Percentiles rank a stretch among this genome's conserved stretches.
Conservation (phyloP, 345 rosid species). For the Eutrema japonicum region DNA sequence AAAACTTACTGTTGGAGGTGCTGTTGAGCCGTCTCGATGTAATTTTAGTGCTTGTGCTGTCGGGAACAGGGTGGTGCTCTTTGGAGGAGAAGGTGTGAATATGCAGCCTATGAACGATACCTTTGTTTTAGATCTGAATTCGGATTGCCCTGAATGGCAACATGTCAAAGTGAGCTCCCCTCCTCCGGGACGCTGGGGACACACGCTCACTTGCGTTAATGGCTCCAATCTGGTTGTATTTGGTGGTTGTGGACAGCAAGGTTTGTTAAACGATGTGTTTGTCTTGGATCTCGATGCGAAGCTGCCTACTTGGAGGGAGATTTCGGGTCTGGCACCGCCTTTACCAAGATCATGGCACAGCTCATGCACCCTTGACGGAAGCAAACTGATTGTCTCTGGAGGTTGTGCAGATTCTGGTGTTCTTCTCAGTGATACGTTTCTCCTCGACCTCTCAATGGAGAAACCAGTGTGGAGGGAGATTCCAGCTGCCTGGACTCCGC, state of each 20-base stretch:
- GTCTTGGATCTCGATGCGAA: constrained; percentile 82
- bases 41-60: constrained; percentile 92
- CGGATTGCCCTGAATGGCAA: constrained; percentile 80
- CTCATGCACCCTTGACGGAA: constrained; percentile 93
- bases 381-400: constrained; percentile 83
- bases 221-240: constrained; percentile 84
- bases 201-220: constrained; percentile 78
- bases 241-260: constrained; percentile 93
- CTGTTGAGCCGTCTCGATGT: constrained; percentile 88
- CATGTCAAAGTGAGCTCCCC: constrained; percentile 88
- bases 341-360: constrained; percentile 94
- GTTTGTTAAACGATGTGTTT: constrained; percentile 82
- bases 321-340: constrained; percentile 85
- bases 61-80: constrained; percentile 81
- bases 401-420: constrained; percentile 95
- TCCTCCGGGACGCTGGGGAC: constrained; percentile 94
- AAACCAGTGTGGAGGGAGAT: constrained; percentile 92
- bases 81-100: constrained; percentile 92
- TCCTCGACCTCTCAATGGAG: constrained; percentile 85
- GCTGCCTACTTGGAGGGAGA: constrained; percentile 89
- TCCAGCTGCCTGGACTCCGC: constrained; percentile 87
- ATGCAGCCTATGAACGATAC: constrained; percentile 98
- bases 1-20: constrained; percentile 84
- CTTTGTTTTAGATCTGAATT: constrained; percentile 77
- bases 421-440: constrained; percentile 85